Base-by-base conservation (phyloP, 768 basidiomycete species). In the Boletus coccyginus region DNA sequence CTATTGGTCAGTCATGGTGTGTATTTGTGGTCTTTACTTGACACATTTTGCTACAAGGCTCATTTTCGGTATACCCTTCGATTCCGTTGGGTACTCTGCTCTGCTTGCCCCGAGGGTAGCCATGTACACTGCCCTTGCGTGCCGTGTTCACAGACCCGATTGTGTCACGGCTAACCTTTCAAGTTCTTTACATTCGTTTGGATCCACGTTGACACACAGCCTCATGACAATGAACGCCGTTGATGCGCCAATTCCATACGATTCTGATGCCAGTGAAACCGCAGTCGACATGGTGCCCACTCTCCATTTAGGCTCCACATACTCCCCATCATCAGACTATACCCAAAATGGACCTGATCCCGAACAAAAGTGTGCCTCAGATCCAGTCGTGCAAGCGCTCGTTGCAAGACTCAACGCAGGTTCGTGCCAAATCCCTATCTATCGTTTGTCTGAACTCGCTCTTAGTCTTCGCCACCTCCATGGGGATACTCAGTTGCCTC, bases 401-500 rank as follows among this genome's bases (percentile, higher is more conserved):
- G 87, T 86, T 11, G 87, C 90, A 16, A 82, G 78, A 63, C 73
- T 92, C 24, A 77, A 77, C 42, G 78, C 87, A 62, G 78, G 88
- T 87, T 60, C 50, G 82, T 71, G 46, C 16, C 7, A 13, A 40
- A 24, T 29, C 1, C 4, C 12, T 16, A 0, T 43, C 32, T 17
- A 47, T 50, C 3, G 13, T 49, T n/a, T 52, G 16, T 46, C 39
- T 59, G 7, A 58, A 51, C 32, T 21, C 53, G n/a, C 24, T 14
- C 16, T 2, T 61, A 92, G 88, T 79, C 21, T 85, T 90, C 66
- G 71, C 82, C 0, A 76, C 85, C 3, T 75, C 79, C 10, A 83
- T 83, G 74, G 94, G 94, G 10, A 70, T 92, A 49, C 74, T 96
- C 35, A 80, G 84, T 33, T 89, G 90, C 58, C 65, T 94, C 35